phyloP scores from a whole-genome alignment of 371 early-diverging fungal species.

The Zopfochytrium polystomum region DNA sequence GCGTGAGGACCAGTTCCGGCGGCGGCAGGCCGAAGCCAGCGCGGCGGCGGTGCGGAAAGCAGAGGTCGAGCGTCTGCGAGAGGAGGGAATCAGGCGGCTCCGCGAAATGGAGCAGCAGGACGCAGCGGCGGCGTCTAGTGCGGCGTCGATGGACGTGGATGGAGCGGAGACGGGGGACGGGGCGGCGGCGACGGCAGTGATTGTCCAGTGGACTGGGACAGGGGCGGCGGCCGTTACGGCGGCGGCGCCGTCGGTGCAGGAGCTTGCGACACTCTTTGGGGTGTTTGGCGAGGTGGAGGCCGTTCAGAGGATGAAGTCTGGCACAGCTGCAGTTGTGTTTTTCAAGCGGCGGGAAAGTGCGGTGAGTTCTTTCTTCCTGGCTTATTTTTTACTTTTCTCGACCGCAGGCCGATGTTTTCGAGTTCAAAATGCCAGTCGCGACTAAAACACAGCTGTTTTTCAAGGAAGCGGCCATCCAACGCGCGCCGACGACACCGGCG shows the following conservation, averaged over 20 bases:
- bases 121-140: not conserved
- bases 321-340: not conserved
- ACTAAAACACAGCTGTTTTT: no score
- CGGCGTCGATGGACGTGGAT: conserved; percentile 2
- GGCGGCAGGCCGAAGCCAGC: conserved; percentile 20
- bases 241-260: not conserved
- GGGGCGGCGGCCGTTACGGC: not conserved
- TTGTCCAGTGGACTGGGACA: conserved; percentile 7
- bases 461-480: no score
- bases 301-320: not conserved
- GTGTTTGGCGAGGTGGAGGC: conserved; percentile 13
- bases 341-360: conserved; percentile 12
- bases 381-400: no score
- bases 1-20: conserved; percentile 22
- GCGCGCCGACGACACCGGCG: no score
- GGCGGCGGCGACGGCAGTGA: conserved; percentile 7
- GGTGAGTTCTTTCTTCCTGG: no score
- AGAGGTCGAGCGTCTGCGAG: conserved; percentile 35
- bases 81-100: conserved; percentile 32
- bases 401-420: no score
- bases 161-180: not conserved
- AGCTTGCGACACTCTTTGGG: conserved; percentile 12
- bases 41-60: conserved; percentile 11
- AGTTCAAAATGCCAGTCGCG: no score
- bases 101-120: conserved; percentile 23